Evolutionary conservation across 2,329 filamentous ascomycete genomes (phyloP), one percentile per base, ranked within the genome.

Genomic region (Fusarium hostae): DNA sequence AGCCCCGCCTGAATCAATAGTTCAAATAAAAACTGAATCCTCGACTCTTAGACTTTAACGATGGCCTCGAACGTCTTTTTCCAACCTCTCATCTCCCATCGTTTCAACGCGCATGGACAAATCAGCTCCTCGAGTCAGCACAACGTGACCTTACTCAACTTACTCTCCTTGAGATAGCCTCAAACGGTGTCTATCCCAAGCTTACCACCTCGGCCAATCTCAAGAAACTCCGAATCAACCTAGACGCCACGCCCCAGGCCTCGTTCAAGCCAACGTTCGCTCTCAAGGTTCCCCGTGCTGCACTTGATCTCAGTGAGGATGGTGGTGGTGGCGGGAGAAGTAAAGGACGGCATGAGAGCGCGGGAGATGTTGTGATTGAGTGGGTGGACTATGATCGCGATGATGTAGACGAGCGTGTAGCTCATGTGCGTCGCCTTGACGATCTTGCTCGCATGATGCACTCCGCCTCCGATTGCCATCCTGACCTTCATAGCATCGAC

Each of bases 371-470:
- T 22, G 63, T 85, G 26, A 73, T 85, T 56, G 84, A 85, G 64
- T 85, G 83, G 83, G 80, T 85, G 18, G 78, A 81, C 52, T 85
- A 85, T 65, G 84, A 85, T 59, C 76, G 79, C 12, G 80, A 84
- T 32, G 78, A 78, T 44, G 75, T 83, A 20, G 82, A 85, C 51
- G 80, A 81, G 63, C 80, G 83, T 35, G 77, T 85, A 48, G 80
- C 80, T 39, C 82, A 85, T 59, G 78, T 85, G 37, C 80, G 83
- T 32, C 78, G 84, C 15, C 81, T 85, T 39, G 83, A 85, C 69
- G 84, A 86, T 68, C 80, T 85, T 20, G 83, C 84, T 24, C 78
- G 81, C 41, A 84, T 86, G 82, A 84, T 84, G 77, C 83, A 84
- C 74, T 84, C 82, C 24, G 82, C 82, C 11, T 84, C 82, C 2